phyloP scores from a whole-genome alignment of 192 early-diverging fungal genomes.

The Mortierella antarctica region DNA sequence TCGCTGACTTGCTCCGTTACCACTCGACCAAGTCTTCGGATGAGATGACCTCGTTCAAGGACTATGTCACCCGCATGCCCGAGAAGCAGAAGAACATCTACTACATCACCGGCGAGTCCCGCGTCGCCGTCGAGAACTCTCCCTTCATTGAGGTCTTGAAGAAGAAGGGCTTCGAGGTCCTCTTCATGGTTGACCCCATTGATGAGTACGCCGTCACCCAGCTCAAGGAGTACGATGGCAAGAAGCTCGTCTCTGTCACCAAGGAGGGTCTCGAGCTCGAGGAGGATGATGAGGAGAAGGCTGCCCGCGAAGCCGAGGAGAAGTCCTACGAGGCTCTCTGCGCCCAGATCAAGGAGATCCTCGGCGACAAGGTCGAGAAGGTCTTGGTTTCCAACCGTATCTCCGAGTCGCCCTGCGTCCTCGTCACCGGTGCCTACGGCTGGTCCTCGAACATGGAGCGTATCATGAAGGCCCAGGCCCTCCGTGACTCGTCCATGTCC shows the following conservation, averaged over 20 bases:
- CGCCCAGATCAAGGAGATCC: conserved; percentile 96
- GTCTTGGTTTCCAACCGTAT: conserved; percentile 95
- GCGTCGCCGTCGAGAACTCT: conserved; percentile 93
- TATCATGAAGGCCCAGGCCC: conserved; percentile 99
- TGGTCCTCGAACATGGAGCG: conserved; percentile 99
- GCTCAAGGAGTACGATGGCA: conserved; percentile 99
- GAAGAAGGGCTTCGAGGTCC: conserved; percentile 99
- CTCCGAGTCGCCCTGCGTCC: conserved; percentile 96
- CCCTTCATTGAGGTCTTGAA: conserved; percentile 99
- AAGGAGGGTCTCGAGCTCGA: conserved; percentile 99
- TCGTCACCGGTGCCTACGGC: conserved; percentile 98
- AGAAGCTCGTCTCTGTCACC: conserved; percentile 97
- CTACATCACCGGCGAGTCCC: conserved; percentile 98
- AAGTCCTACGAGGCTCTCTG: conserved; percentile 90
- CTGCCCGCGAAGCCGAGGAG: conserved; percentile 92
- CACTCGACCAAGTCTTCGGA: conserved; percentile 99
- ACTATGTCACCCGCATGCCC: conserved; percentile 99
- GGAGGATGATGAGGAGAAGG: conserved; percentile 99
- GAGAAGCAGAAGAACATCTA: conserved; percentile 99
- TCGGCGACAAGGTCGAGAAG: conserved; percentile 98
- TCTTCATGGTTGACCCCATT: conserved; percentile 99
- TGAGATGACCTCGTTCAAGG: conserved; percentile 98
- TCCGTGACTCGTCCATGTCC: conserved; percentile 98
- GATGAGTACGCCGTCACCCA: conserved; percentile 99
- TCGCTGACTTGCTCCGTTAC: conserved; percentile 97